Evolutionary conservation across 805 yeast species (phyloP).

Genomic region (Barnettozyma vustinii): DNA sequence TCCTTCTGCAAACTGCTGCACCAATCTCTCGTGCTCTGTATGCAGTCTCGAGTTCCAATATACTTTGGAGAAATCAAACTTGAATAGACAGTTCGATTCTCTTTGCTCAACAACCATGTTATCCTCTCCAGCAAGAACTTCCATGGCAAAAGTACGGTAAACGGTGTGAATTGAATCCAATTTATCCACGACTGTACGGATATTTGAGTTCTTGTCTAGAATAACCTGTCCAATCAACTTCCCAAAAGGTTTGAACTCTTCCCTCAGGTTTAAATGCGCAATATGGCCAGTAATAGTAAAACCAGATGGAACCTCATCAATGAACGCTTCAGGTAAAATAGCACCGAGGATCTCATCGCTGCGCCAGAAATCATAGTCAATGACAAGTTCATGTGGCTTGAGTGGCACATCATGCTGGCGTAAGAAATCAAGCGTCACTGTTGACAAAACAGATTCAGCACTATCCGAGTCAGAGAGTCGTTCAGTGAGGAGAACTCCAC

Average conservation of each 20-base stretch:
- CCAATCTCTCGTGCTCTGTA: slow-evolving; percentile 86
- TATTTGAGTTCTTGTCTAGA: slow-evolving; percentile 68
- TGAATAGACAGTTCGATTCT: slow-evolving; percentile 77
- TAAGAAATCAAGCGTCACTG: slow-evolving; percentile 40
- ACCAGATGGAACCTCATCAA: slow-evolving; percentile 80
- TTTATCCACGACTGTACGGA: slow-evolving; percentile 89
- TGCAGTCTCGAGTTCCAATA: slow-evolving; percentile 96
- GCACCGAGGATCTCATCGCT: slow-evolving; percentile 80
- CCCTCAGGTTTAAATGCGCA: slow-evolving; percentile 84
- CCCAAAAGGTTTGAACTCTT: slow-evolving; percentile 80
- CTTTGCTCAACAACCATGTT: slow-evolving; percentile 76
- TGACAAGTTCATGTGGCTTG: slow-evolving; percentile 45
- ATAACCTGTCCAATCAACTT: slow-evolving; percentile 82
- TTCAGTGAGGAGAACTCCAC: slow-evolving; percentile 54
- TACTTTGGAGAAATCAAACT: slow-evolving; percentile 86
- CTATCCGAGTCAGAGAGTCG: slow-evolving; percentile 36
- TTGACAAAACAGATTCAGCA: slow-evolving; percentile 34
- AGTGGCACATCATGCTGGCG: slow-evolving; percentile 41
- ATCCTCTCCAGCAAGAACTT: slow-evolving; percentile 81
- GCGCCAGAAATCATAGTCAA: slow-evolving; percentile 81
- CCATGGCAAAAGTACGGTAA: slow-evolving; percentile 91
- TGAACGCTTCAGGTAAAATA: slow-evolving; percentile 64
- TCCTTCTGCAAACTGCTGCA: slow-evolving; percentile 51
- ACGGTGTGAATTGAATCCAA: slow-evolving; percentile 80
- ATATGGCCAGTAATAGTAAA: slow-evolving; percentile 93